These are phyloP conservation scores for Coffea eugenioides DNA, from an alignment of 257 asterid genomes.

Conservation along the genomic window DNA sequence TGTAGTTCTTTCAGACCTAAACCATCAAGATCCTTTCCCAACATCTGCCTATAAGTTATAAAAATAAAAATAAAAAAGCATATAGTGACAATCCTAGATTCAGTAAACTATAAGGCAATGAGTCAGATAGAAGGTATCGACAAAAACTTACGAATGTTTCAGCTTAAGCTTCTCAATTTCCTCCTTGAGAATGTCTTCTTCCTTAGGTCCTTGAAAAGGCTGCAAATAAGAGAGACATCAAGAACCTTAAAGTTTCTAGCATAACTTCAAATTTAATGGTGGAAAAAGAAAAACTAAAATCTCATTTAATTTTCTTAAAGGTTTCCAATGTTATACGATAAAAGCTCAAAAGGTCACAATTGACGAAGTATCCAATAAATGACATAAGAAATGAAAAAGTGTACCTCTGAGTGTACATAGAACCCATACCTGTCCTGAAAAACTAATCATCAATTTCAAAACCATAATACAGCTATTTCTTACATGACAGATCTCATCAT, in stretches of 20 bases:
- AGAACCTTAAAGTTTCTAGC: background rate
- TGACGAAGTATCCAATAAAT: background rate
- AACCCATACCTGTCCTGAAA: background rate
- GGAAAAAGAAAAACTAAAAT: background rate
- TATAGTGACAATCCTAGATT: background rate
- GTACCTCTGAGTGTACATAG: background rate
- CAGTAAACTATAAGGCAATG: too few species aligned
- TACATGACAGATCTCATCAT: background rate
- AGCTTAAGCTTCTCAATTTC: slow-evolving; percentile 56
- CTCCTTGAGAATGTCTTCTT: slow-evolving; percentile 52
- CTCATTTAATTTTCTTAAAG: background rate
- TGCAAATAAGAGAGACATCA: slow-evolving; percentile 3
- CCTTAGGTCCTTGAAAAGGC: slow-evolving; percentile 42
- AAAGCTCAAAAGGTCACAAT: background rate
- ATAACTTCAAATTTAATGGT: background rate
- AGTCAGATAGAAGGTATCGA: background rate
- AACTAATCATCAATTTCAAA: background rate
- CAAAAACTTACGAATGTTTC: slow-evolving; percentile 48
- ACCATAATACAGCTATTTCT: background rate
- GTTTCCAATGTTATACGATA: background rate
- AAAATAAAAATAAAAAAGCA: background rate
- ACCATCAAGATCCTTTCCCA: slow-evolving; percentile 61
- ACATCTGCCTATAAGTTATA: slow-evolving; percentile 45
- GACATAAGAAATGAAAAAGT: background rate
- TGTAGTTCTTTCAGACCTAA: slow-evolving; percentile 50